phyloP scores from a whole-genome alignment of 2,329 filamentous ascomycete species.

The Calonectria pseudoreteaudii region DNA sequence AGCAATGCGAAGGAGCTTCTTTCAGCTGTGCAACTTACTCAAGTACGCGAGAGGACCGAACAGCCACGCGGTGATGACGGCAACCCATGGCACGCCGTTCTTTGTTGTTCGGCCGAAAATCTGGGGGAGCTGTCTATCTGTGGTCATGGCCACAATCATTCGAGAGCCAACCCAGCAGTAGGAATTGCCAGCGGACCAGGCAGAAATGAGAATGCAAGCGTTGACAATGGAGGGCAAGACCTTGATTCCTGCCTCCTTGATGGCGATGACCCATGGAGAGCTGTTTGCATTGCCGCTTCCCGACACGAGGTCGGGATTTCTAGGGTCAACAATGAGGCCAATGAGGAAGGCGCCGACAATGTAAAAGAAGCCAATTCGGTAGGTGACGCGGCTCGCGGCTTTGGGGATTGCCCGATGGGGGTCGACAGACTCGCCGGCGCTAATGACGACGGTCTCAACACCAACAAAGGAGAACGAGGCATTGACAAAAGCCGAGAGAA shows the following conservation, averaged over 20 bases:
- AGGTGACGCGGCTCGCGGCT: constrained; percentile 68
- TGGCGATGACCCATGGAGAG: constrained; percentile 77
- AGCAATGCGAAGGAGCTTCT: rapidly evolving
- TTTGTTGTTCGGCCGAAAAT: constrained; percentile 71
- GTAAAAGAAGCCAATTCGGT: constrained; percentile 71
- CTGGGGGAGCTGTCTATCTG: constrained; percentile 73
- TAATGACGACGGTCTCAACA: constrained; percentile 57
- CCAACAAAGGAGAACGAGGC: constrained; percentile 68
- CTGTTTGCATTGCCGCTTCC: constrained; percentile 57
- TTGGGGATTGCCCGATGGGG: constrained; percentile 73
- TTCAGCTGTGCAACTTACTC: constrained; percentile 64
- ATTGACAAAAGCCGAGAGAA: constrained; percentile 64
- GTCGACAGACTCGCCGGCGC: constrained; percentile 71
- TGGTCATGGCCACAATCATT: constrained; percentile 76
- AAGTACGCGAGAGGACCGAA: constrained; percentile 78
- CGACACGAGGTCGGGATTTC: constrained; percentile 68
- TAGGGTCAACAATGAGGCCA: constrained; percentile 70
- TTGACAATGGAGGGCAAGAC: constrained; percentile 76
- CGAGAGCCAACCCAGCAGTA: constrained; percentile 68
- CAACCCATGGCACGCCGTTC: constrained; percentile 70
- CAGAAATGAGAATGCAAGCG: constrained; percentile 74
- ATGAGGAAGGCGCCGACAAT: constrained; percentile 68
- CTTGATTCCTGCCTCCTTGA: constrained; percentile 72
- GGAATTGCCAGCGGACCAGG: constrained; percentile 71
- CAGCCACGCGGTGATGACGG: constrained; percentile 64